Conservation (phyloP, 2,329 filamentous ascomycete genomes). For the Colletotrichum orbiculare region DNA sequence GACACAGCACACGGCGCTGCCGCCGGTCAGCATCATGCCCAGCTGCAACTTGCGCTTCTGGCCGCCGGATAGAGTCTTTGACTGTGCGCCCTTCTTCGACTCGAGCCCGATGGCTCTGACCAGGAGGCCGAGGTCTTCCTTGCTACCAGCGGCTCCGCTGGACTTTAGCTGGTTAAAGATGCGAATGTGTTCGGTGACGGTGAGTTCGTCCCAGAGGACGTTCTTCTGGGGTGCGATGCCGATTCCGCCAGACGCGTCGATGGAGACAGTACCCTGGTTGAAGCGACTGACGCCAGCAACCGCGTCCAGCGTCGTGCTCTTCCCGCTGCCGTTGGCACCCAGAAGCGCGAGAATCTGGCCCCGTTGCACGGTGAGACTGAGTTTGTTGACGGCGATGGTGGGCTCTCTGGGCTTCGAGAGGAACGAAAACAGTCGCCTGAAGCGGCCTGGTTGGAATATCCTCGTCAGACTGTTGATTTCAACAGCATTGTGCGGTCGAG, state of each 20-base stretch:
- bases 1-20: constrained; percentile 76
- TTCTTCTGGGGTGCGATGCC: constrained; percentile 82
- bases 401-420: constrained; percentile 63
- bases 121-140: constrained; percentile 56
- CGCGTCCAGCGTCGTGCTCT: constrained; percentile 70
- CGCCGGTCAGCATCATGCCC: constrained; percentile 83
- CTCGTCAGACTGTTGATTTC: constrained; percentile 80
- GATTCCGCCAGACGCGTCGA: constrained; percentile 79
- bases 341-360: constrained; percentile 89
- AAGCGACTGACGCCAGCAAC: constrained; percentile 45
- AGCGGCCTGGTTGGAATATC: constrained; percentile 74
- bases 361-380: constrained; percentile 76
- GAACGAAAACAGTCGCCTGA: constrained; percentile 64
- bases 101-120: constrained; percentile 73
- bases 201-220: constrained; percentile 79
- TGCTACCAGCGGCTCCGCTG: constrained; percentile 55
- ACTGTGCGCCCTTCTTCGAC: constrained; percentile 69
- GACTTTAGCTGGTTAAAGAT: constrained; percentile 79
- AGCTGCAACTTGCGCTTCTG: constrained; percentile 83
- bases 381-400: constrained; percentile 80
- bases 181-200: constrained; percentile 75
- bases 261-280: constrained; percentile 72
- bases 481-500: constrained; percentile 67
- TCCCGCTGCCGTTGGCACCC: constrained; percentile 76
- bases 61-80: constrained; percentile 76